Evolutionary conservation across 805 yeast species (phyloP).

Genomic region (Lipomyces japonicus): DNA sequence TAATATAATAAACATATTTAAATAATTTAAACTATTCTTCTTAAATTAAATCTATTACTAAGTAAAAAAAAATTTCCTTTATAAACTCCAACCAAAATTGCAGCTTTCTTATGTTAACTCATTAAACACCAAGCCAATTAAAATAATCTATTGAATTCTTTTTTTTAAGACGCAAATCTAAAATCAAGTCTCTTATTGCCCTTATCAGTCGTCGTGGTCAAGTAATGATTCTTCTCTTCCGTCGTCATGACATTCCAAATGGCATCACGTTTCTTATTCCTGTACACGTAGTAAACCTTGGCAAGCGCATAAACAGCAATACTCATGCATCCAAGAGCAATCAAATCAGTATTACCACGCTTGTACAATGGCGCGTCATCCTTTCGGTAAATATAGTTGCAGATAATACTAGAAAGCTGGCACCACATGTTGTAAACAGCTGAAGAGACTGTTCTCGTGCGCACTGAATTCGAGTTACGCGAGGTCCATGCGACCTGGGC

Average conservation of each 20-base stretch:
- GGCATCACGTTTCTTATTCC: constrained; percentile 38
- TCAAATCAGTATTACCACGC: constrained; percentile 47
- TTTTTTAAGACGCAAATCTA: constrained; percentile 33
- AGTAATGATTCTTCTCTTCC: constrained; percentile 51
- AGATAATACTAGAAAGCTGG: constrained; percentile 53
- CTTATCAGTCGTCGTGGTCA: constrained; percentile 40
- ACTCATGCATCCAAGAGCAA: constrained; percentile 4
- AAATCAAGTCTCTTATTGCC: constrained; percentile 60
- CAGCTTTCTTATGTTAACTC: too few species aligned
- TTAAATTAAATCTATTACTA: too few species aligned
- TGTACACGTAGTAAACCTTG: constrained; percentile 5
- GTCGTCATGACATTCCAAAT: constrained; percentile 50
- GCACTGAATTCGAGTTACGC: constrained; percentile 54
- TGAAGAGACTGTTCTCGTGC: constrained; percentile 58
- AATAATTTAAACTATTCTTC: too few species aligned
- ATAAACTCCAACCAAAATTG: too few species aligned
- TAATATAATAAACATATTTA: too few species aligned
- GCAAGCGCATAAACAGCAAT: not conserved
- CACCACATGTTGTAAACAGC: constrained; percentile 61
- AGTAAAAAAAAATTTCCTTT: too few species aligned
- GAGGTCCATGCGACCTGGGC: constrained; percentile 57
- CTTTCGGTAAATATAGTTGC: constrained; percentile 47
- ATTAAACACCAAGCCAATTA: too few species aligned
- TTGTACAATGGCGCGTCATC: constrained; percentile 51
- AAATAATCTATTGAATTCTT: too few species aligned